A percentile compares a stretch with the other conserved stretches of the same genome.
phyloP scores from a whole-genome alignment of 2,329 filamentous ascomycete genomes.

The Rutstroemia sydowiana region DNA sequence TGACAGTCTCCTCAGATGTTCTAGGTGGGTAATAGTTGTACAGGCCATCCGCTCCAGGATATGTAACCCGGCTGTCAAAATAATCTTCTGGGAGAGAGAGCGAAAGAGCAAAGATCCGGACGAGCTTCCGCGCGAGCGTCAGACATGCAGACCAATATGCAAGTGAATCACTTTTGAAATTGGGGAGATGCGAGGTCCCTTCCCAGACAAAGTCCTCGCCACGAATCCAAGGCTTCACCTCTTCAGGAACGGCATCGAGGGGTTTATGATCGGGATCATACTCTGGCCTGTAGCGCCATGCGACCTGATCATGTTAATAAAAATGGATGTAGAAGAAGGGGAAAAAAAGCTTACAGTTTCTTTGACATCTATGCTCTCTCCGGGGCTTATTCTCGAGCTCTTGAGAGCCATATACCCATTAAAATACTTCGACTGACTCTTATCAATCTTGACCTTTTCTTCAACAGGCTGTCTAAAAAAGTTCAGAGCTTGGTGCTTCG shows the following conservation, averaged over 20 bases:
- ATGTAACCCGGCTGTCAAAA: conserved; percentile 46
- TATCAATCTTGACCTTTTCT: conserved; percentile 35
- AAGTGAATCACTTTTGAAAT: conserved; percentile 41
- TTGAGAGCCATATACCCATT: conserved; percentile 40
- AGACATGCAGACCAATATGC: conserved; percentile 43
- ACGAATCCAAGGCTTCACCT: conserved; percentile 36
- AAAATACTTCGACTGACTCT: conserved; percentile 34
- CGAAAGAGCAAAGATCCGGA: conserved; percentile 46
- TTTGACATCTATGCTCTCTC: conserved; percentile 42
- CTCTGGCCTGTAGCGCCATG: conserved; percentile 45
- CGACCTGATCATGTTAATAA: conserved; percentile 22
- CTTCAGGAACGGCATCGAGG: conserved; percentile 35
- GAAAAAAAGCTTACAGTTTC: conserved; percentile 32
- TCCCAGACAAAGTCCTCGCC: conserved; percentile 48
- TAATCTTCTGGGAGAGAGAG: conserved; percentile 46
- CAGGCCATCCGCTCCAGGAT: conserved; percentile 40
- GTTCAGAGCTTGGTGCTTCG: conserved; percentile 25
- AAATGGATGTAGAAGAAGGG: neutral
- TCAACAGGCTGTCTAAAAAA: conserved; percentile 43
- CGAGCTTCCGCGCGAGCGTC: conserved; percentile 42
- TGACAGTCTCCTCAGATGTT: conserved; percentile 26
- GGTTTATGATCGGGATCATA: conserved; percentile 41
- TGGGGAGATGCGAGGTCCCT: conserved; percentile 39
- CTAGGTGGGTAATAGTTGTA: conserved; percentile 40
- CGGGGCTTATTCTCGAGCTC: conserved; percentile 41